phyloP scores from a whole-genome alignment of 257 asterid species.

The Jaltomata sinuosa region DNA sequence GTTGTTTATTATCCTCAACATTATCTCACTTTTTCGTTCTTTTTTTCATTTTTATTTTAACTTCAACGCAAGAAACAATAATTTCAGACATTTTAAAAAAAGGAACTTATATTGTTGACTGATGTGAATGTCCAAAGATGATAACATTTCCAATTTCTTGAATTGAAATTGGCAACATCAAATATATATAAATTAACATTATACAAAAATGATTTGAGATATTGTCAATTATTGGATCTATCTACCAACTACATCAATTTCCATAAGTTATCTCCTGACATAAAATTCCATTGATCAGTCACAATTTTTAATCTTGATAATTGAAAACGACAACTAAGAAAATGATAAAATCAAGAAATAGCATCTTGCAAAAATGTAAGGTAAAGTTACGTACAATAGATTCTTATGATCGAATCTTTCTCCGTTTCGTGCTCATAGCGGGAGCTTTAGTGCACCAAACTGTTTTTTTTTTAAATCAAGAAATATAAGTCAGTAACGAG shows the following conservation, averaged over 20 bases:
- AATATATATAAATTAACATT: background rate
- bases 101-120: background rate
- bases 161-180: background rate
- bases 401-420: too few relatives aligned
- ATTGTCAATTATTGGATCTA: background rate
- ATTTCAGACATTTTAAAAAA: background rate
- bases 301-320: background rate
- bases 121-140: background rate
- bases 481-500: background rate
- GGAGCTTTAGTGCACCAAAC: too few relatives aligned
- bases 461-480: too few relatives aligned
- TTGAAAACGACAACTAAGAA: background rate
- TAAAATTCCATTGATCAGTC: background rate
- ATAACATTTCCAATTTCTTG: background rate
- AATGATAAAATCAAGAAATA: background rate
- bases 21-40: background rate
- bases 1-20: background rate
- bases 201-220: background rate
- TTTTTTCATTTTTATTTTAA: background rate
- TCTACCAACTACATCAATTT: background rate
- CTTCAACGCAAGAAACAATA: background rate
- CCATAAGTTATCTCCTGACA: background rate
- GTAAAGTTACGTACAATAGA: too few relatives aligned
- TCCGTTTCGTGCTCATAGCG: too few relatives aligned
- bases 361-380: too few relatives aligned